Evolutionary conservation across 2,329 filamentous ascomycete genomes (phyloP).

Genomic region (Pochonia chlamydosporia): DNA sequence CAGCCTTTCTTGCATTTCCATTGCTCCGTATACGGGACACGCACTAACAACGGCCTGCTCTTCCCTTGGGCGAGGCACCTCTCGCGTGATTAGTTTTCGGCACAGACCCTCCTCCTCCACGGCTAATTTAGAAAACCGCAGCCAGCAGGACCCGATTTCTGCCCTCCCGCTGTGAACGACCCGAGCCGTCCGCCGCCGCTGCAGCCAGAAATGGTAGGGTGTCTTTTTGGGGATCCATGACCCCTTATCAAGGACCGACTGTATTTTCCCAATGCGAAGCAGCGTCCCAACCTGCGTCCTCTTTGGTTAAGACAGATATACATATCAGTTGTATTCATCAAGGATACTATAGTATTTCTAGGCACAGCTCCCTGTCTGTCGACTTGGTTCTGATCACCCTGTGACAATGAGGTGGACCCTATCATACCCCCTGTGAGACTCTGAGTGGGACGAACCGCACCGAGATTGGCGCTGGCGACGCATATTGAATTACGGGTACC

Average conservation of each 20-base stretch:
- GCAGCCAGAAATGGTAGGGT: slow-evolving; percentile 1
- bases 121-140: not conserved
- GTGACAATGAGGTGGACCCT: slow-evolving; percentile 12
- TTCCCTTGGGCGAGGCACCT: not conserved
- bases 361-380: not conserved
- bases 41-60: not conserved
- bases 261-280: not conserved
- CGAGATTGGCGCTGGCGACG: slow-evolving; percentile 7
- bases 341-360: too few species aligned
- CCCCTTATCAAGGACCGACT: not conserved
- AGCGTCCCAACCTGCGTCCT: not conserved
- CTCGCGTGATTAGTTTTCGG: not conserved
- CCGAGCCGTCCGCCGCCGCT: slow-evolving; percentile 10
- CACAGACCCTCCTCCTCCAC: not conserved
- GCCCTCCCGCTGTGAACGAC: slow-evolving; percentile 8
- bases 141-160: slow-evolving; percentile 3
- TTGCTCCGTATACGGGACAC: not conserved
- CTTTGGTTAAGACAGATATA: not conserved
- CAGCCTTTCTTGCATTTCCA: not conserved
- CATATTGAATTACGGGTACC: too few species aligned
- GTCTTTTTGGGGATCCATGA: not conserved
- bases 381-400: slow-evolving; percentile 4
- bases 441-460: slow-evolving; percentile 15
- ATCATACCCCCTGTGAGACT: slow-evolving; percentile 9
- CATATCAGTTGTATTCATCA: slow-evolving; percentile 1